phyloP scores from a whole-genome alignment of 306 rosid species.

The Morella rubra region DNA sequence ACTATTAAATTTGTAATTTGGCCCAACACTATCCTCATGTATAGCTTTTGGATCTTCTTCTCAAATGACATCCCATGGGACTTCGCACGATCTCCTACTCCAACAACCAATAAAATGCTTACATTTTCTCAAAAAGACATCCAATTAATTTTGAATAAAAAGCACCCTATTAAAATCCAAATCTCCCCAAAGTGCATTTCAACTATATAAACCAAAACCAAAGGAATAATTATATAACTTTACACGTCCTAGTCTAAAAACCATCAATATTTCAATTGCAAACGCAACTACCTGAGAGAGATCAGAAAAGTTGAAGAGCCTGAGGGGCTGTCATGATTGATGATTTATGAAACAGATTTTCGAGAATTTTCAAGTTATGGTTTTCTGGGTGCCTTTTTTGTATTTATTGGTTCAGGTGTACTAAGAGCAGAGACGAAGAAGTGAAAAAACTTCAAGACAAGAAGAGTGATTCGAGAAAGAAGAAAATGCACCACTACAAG shows the following conservation, averaged over 20 bases:
- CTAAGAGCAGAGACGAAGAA: neutral
- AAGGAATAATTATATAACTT: conserved; percentile 19
- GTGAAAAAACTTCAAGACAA: neutral
- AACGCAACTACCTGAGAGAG: neutral
- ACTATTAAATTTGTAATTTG: no score
- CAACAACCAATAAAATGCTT: conserved; percentile 22
- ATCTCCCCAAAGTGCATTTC: neutral
- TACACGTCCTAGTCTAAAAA: neutral
- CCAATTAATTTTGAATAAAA: neutral
- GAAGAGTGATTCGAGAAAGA: no score
- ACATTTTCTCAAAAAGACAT: neutral
- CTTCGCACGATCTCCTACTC: conserved; percentile 48
- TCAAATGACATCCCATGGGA: conserved; percentile 65
- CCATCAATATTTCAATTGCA: conserved; percentile 7
- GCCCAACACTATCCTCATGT: no score
- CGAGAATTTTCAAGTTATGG: neutral
- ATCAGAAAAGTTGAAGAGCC: conserved; percentile 30
- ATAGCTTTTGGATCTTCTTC: conserved; percentile 61
- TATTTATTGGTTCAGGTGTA: neutral
- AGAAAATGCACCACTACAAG: no score
- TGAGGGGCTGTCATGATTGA: conserved; percentile 52
- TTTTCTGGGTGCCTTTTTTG: neutral
- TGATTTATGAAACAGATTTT: conserved; percentile 19
- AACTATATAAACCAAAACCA: neutral
- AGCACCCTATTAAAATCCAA: conserved; percentile 2